Evolutionary conservation across 106 monocot genomes (phyloP).

Genomic region (Acorus calamus): DNA sequence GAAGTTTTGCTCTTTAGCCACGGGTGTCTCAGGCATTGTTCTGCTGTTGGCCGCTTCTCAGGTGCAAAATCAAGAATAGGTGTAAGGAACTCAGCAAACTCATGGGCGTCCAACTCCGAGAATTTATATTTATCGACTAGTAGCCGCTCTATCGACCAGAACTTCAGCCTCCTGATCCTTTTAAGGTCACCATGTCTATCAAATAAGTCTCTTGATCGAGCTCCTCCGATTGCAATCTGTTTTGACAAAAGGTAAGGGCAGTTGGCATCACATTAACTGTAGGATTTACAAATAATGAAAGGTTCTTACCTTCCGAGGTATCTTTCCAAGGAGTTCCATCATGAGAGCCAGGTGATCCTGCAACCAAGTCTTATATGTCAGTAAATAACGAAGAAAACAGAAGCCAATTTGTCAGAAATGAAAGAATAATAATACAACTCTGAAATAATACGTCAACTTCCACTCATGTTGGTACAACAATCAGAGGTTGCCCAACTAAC

Average conservation of each 20-base stretch:
- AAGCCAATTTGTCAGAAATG: background rate
- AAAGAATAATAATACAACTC: too few relatives aligned
- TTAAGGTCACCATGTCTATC: constrained; percentile 82
- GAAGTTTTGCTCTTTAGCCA: constrained; percentile 32
- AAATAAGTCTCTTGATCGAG: constrained; percentile 81
- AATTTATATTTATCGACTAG: constrained; percentile 76
- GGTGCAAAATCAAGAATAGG: constrained; percentile 77
- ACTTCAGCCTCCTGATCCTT: constrained; percentile 76
- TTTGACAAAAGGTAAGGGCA: background rate
- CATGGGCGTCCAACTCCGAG: constrained; percentile 38
- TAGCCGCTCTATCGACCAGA: constrained; percentile 48
- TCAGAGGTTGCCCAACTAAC: too few relatives aligned
- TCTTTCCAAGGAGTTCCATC: constrained; percentile 97
- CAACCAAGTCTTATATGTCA: constrained; percentile 7
- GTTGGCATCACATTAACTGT: background rate
- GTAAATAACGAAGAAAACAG: background rate
- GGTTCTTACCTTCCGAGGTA: constrained; percentile 60
- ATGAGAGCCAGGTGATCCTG: constrained; percentile 95
- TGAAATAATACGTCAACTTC: too few relatives aligned
- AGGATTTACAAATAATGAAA: background rate
- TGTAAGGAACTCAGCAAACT: constrained; percentile 56
- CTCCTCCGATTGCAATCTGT: constrained; percentile 62
- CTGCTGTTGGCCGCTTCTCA: constrained; percentile 72
- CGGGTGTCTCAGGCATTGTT: constrained; percentile 51
- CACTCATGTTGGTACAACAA: too few relatives aligned